phyloP scores from a whole-genome alignment of 768 basidiomycete species.

The Saitozyma sp. region DNA sequence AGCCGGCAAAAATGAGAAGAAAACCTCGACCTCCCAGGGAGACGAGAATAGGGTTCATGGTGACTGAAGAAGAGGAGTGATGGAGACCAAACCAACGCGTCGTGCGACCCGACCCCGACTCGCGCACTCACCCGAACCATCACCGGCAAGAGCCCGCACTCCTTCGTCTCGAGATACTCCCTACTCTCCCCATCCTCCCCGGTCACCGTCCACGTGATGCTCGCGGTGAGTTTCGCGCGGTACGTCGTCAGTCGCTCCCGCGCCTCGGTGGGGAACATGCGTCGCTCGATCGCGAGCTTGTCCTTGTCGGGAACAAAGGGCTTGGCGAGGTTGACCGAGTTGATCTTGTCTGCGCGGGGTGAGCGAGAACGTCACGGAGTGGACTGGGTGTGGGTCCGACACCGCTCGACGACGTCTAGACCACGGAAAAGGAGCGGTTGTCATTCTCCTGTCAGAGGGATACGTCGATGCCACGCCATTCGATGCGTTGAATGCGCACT shows the following conservation, averaged over 20 bases:
- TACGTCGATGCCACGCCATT: too few species aligned
- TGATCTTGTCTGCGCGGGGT: conserved; percentile 74
- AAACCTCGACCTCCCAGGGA: too few species aligned
- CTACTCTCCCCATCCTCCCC: conserved; percentile 58
- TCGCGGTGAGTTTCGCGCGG: conserved; percentile 81
- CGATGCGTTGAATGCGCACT: too few species aligned
- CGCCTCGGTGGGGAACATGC: conserved; percentile 87
- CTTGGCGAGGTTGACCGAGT: conserved; percentile 74
- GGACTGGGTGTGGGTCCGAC: too few species aligned
- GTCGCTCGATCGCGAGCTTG: conserved; percentile 68
- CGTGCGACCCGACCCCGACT: too few species aligned
- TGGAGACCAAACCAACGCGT: too few species aligned
- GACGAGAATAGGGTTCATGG: too few species aligned
- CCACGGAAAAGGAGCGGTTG: too few species aligned
- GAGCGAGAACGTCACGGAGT: not conserved
- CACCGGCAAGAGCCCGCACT: conserved; percentile 90
- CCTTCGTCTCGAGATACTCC: conserved; percentile 68
- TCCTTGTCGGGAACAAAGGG: conserved; percentile 88
- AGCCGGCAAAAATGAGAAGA: too few species aligned
- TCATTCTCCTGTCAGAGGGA: too few species aligned
- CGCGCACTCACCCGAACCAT: conserved; percentile 87
- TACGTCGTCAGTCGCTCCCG: conserved; percentile 92
- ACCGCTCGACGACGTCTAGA: too few species aligned
- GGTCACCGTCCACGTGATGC: conserved; percentile 76
- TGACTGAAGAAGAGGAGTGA: too few species aligned